Evolutionary conservation across 176 grass and related monocot species (phyloP), one percentile per base, ranked within the genome.

Genomic region (Bothriochloa decipiens): DNA sequence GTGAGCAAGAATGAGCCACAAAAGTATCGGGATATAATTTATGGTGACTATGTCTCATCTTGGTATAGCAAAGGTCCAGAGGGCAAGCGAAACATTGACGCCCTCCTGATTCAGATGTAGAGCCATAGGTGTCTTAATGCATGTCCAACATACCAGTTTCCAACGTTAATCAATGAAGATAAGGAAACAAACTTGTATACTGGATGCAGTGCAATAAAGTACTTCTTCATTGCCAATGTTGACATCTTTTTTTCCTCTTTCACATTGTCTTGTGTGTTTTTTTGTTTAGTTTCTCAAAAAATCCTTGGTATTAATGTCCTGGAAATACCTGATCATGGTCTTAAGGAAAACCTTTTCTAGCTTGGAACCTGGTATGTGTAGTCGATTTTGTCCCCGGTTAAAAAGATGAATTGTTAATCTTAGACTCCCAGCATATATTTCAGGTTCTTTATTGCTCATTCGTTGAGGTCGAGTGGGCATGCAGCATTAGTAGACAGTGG

Each of bases 51-150:
- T 20, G 87, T 98, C 50, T 95, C 89, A 28, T 95, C 92, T 11
- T 98, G 96, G 96, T 98, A 98, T 74, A 88, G 85, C 65, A 92
- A 98, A 90, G 96, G 96, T 33, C 96, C 92, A 32, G 92, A 95
- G 39, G 95, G 95, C 45, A 98, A 95, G 89, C 83, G 91, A 69
- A 98, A 98, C 72, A 93, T 98, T 42, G 95, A 98, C 3, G 89
- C 85, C 33, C 92, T 98, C 68, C 65, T 89, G 76, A 91, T 93
- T 68, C 26, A 91, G 49, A 45, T 83, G 15, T 87, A 86, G 66
- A 85, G 39, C 13, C 40, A 52, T 37, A 76, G 25, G 71, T 3
- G 39, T 18, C 20, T 72, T 39, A 42, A 68, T 79, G 65, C 67
- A 33, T 32, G 25, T 62, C 11, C 6, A 35, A 22, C 10, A 63